These are phyloP conservation scores for Malus sieversii DNA, from an alignment of 306 rosid species.

Conservation along the genomic window DNA sequence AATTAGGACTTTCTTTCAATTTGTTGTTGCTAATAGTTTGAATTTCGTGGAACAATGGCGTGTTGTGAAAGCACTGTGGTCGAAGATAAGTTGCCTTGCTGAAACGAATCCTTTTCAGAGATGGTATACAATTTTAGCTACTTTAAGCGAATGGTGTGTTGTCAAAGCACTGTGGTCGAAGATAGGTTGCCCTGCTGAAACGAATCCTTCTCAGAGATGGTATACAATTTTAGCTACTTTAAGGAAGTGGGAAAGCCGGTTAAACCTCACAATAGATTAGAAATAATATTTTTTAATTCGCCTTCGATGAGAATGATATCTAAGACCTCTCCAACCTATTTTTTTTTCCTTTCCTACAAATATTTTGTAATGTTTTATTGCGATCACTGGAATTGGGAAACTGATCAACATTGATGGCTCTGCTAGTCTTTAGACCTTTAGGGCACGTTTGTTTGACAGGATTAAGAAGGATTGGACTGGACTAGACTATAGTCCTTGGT, in stretches of 20 bases:
- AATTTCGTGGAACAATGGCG: too few species aligned
- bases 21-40: too few species aligned
- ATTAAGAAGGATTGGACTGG: too few species aligned
- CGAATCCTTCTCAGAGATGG: slow-evolving; percentile 85
- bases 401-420: not conserved
- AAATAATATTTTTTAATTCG: too few species aligned
- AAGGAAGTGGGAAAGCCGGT: accelerated
- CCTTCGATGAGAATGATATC: accelerated
- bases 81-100: slow-evolving; percentile 54
- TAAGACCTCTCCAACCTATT: not conserved
- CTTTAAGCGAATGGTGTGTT: too few species aligned
- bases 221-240: slow-evolving; percentile 8
- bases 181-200: slow-evolving; percentile 70
- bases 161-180: slow-evolving; percentile 43
- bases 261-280: too few species aligned
- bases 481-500: too few species aligned
- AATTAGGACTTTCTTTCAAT: too few species aligned
- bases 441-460: too few species aligned
- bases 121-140: slow-evolving; percentile 40
- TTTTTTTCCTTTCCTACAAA: not conserved
- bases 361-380: not conserved
- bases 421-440: too few species aligned
- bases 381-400: not conserved
- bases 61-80: slow-evolving; percentile 35
- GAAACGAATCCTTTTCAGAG: slow-evolving; percentile 83